Evolutionary conservation across 352 stramenopile species (phyloP).

Genomic region (Phytophthora ohioensis): DNA sequence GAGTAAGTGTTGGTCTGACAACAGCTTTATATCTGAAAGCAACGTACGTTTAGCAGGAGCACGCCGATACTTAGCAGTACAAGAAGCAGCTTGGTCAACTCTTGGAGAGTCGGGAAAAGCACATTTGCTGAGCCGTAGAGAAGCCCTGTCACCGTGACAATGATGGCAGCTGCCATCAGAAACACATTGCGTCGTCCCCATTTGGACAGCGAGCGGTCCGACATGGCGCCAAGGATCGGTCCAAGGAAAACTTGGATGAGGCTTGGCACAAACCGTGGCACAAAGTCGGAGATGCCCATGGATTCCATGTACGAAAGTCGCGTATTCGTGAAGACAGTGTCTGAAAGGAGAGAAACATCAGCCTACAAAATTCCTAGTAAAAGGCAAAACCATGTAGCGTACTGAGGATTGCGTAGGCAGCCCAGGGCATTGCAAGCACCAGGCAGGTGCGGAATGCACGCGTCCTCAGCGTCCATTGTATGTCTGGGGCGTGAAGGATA

Average conservation of each 20-base stretch:
- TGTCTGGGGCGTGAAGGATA: slow-evolving; percentile 14
- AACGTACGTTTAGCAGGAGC: slow-evolving; percentile 64
- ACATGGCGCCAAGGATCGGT: slow-evolving; percentile 75
- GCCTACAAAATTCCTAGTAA: neutral
- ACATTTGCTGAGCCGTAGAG: slow-evolving; percentile 74
- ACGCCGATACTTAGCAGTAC: slow-evolving; percentile 71
- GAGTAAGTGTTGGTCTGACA: neutral
- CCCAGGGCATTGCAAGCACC: slow-evolving; percentile 79
- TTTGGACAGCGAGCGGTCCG: slow-evolving; percentile 75
- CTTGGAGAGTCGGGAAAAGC: slow-evolving; percentile 58
- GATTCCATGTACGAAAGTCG: slow-evolving; percentile 75
- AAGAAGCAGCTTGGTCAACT: slow-evolving; percentile 60
- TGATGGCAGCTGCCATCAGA: slow-evolving; percentile 55
- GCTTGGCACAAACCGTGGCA: slow-evolving; percentile 70
- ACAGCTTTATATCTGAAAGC: neutral
- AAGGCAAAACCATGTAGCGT: slow-evolving; percentile 5
- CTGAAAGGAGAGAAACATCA: slow-evolving; percentile 36
- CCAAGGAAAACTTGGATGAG: slow-evolving; percentile 74
- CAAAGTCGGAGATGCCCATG: slow-evolving; percentile 67
- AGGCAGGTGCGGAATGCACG: slow-evolving; percentile 64
- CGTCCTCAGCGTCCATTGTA: slow-evolving; percentile 34
- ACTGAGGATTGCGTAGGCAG: slow-evolving; percentile 77
- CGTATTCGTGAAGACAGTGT: slow-evolving; percentile 78
- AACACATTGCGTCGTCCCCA: slow-evolving; percentile 79
- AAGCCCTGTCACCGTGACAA: slow-evolving; percentile 60